Evolutionary conservation across 805 yeast species (phyloP), one percentile per base, ranked within the genome.

Genomic region (Suhomyces kilbournensis): DNA sequence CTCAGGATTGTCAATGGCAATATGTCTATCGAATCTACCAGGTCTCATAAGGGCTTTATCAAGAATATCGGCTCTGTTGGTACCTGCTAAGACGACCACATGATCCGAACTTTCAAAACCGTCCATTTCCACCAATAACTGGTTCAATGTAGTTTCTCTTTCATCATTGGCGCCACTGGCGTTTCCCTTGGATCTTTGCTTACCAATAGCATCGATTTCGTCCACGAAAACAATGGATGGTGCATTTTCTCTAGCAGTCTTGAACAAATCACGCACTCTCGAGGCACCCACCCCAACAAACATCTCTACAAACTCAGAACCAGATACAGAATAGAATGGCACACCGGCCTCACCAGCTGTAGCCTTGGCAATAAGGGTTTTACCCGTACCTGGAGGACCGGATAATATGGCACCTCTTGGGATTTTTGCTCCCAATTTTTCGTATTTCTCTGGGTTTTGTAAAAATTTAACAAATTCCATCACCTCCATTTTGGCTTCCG

Each of bases 351-450:
- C 99, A 59, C 99, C 99, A 1, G 99, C 99, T 47, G 98, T 94
- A 4, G 99, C 99, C 67, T 90, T 93, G 10, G 99, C 99, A 48
- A 94, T 75, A 50, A 94, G 76, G 0, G 99, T 94, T 69, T 94
- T 94, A 83, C 99, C 99, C 8, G 99, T 94, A 76, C 99, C 99
- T 48, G 99, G 99, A 15, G 99, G 97, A 47, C 99, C 99, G 1
- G 97, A 88, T 52, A 94, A 75, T 54, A 94, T 90, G 8, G 99
- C 99, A 61, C 99, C 99, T 67, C 98, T 83, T 46, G 99, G 99
- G 59, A 94, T 94, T 68, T 91, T 90, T 39, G 98, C 99, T 39
- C 99, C 99, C 53, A 94, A 77, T 54, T 83, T 83, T 68, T 92
- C 97, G 70, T 92, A 94, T 67, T 91, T 90, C 51, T 79, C 77